Evolutionary conservation across 805 yeast species (phyloP), one percentile per base, ranked within the genome.

Genomic region (Deakozyma indianensis): DNA sequence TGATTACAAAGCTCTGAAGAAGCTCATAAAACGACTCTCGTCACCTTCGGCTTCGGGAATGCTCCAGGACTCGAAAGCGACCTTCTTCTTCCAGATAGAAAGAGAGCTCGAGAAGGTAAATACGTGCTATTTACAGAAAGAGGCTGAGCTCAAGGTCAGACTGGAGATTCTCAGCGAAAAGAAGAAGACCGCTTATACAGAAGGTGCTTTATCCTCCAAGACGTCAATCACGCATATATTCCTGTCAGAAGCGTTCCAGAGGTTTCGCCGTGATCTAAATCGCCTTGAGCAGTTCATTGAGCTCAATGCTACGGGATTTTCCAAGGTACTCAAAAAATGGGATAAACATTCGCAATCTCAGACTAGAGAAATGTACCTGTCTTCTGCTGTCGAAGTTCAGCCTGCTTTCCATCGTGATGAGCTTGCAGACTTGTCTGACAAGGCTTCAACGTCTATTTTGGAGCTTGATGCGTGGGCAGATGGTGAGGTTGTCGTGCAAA

Each of bases 311-410:
- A 85, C 95, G 0, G 98, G 98, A 14, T 92, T 92, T 63, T 80
- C 94, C 21, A 92, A 92, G 64, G 96, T 86, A 23, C 74, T 92
- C 56, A 92, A 92, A 62, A 92, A 92, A 66, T 92, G 98, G 98
- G 98, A 92, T 64, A 92, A 92, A 63, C 71, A 96, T 50, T 86
- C 96, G 21, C 87, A 90, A 57, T 84, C 95, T 2, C 94, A 85
- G 53, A 87, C 96, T 4, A 87, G 88, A 58, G 98, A 92, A 59
- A 70, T 92, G 44, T 92, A 88, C 59, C 70, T 92, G 43, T 78
- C 86, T 24, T 82, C 96, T 0, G 96, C 96, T 0, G 95, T 92
- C 14, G 86, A 85, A 50, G 95, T 92, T 3, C 98, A 92, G 62
- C 97, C 98, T 0, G 94, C 90, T 11, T 92, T 92, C 65, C 94